Evolutionary conservation across 169 alveolate genomes (phyloP).

Genomic region (Eimeria falciformis): DNA sequence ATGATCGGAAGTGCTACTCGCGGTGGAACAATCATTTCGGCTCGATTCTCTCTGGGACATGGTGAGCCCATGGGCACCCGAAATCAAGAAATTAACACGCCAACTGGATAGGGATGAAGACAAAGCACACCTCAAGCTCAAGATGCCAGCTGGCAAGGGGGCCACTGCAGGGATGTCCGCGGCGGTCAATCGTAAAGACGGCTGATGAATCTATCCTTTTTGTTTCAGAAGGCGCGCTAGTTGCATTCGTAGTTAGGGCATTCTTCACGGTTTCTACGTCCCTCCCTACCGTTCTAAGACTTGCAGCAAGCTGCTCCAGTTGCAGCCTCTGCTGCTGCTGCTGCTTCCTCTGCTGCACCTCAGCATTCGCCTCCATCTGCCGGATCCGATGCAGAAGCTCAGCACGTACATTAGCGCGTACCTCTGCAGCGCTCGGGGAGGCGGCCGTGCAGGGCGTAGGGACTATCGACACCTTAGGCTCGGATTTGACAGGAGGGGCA

Average conservation of each 20-base stretch:
- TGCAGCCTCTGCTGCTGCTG: slow-evolving; percentile 51
- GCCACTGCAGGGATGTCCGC: too few species aligned
- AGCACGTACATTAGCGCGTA: slow-evolving; percentile 38
- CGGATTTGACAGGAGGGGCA: slow-evolving; percentile 29
- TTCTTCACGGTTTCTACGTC: slow-evolving; percentile 65
- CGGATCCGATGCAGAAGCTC: slow-evolving; percentile 63
- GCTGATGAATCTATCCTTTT: too few species aligned
- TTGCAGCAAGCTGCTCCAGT: slow-evolving; percentile 70
- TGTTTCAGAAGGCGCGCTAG: too few species aligned
- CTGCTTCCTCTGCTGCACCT: slow-evolving; percentile 63
- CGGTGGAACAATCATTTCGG: too few species aligned
- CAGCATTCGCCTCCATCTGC: slow-evolving; percentile 59
- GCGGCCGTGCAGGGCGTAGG: slow-evolving; percentile 35
- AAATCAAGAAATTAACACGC: too few species aligned
- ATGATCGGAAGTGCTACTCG: too few species aligned
- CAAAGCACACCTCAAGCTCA: too few species aligned
- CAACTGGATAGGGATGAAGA: too few species aligned
- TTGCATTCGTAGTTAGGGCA: slow-evolving; percentile 26
- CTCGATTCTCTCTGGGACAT: too few species aligned
- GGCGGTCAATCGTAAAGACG: too few species aligned
- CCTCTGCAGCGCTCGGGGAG: slow-evolving; percentile 27
- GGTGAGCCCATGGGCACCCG: too few species aligned
- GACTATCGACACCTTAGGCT: slow-evolving; percentile 10
- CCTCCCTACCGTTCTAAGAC: slow-evolving; percentile 63
- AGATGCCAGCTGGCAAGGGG: too few species aligned